These are phyloP conservation scores for Vigna nakashimae DNA, from an alignment of 306 rosid genomes.

Conservation along the genomic window DNA sequence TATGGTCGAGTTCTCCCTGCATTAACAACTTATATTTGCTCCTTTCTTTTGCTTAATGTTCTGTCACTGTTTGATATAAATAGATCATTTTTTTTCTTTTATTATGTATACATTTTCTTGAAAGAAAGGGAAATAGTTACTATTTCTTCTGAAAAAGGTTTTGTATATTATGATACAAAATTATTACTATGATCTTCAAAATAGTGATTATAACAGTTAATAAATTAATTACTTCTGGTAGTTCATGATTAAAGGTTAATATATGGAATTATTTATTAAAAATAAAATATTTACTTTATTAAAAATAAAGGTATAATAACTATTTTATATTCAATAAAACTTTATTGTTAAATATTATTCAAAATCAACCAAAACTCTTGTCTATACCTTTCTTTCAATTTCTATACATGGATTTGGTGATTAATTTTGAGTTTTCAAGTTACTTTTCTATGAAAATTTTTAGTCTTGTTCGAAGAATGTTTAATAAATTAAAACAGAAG, in stretches of 20 bases:
- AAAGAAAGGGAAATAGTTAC: too few species aligned
- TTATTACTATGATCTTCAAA: too few species aligned
- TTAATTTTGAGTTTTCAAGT: neutral
- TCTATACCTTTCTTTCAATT: neutral
- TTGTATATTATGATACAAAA: too few species aligned
- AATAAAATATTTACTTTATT: neutral
- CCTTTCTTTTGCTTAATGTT: constrained; percentile 15
- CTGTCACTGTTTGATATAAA: constrained; percentile 17
- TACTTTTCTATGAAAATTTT: neutral
- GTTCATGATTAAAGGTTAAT: too few species aligned
- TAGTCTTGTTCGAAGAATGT: neutral
- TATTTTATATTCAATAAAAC: neutral
- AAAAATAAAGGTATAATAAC: neutral
- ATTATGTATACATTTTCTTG: neutral
- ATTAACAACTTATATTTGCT: neutral
- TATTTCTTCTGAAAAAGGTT: too few species aligned
- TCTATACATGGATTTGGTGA: neutral
- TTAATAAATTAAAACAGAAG: neutral
- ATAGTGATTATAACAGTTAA: too few species aligned
- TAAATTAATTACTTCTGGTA: too few species aligned
- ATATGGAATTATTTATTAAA: too few species aligned
- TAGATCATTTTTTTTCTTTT: neutral
- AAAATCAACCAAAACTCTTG: neutral
- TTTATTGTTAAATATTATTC: neutral
- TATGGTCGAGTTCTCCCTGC: neutral